Conservation (phyloP, 495 filamentous ascomycete genomes). For the Penicillium daleae region DNA sequence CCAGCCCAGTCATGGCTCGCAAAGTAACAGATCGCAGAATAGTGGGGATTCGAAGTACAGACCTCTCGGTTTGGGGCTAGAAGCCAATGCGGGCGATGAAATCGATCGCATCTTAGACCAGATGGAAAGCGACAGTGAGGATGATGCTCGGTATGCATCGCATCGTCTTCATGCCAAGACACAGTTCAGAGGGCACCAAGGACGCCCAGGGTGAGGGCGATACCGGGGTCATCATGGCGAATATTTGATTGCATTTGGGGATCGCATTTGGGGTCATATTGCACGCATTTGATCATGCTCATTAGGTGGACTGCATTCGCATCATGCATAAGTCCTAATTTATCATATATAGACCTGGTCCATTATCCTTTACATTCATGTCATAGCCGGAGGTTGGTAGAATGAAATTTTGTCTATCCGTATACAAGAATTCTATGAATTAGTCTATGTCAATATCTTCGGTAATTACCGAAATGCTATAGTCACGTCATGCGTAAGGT, state of each 20-base stretch:
- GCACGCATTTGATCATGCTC: not conserved
- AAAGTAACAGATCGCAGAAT: conserved; percentile 22
- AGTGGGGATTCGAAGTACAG: conserved; percentile 10
- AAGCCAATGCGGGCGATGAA: conserved; percentile 49
- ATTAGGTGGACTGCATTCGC: not conserved
- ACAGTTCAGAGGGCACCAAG: conserved; percentile 15
- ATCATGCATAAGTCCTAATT: not conserved
- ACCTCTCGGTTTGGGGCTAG: conserved; percentile 26
- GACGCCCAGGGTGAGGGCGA: conserved; percentile 12
- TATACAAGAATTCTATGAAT: conserved; percentile 10
- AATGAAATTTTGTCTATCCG: conserved; percentile 3
- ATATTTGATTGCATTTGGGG: conserved; percentile 5
- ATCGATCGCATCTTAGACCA: conserved; percentile 58
- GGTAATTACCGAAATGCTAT: not conserved
- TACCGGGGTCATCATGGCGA: not conserved
- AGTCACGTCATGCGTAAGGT: not conserved
- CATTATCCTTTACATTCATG: not conserved
- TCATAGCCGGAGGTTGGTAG: not conserved
- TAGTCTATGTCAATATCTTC: conserved; percentile 12
- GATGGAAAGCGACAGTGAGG: conserved; percentile 53
- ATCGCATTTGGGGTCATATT: conserved; percentile 1
- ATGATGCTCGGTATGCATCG: conserved; percentile 32
- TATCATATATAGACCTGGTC: not conserved
- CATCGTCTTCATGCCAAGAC: conserved; percentile 18
- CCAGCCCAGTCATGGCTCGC: conserved; percentile 26